phyloP scores from a whole-genome alignment of 208 protist species.

The Acanthamoeba triangularis region DNA sequence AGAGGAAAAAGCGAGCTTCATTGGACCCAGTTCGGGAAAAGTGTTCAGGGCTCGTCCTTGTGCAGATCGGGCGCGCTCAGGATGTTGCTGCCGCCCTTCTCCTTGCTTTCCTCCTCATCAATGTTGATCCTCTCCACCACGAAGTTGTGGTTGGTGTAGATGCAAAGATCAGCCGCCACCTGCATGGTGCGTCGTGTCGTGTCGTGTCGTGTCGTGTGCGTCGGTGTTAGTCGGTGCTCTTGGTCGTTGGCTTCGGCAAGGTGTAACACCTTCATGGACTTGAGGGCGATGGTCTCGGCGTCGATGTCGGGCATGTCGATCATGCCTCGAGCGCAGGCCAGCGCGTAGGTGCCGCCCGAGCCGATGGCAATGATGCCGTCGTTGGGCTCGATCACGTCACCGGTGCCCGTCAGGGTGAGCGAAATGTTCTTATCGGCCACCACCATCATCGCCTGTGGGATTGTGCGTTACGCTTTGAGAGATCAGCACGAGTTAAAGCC shows the following conservation, averaged over 20 bases:
- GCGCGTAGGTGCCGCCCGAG: neutral
- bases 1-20: too few relatives aligned
- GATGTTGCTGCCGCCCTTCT: slow-evolving; percentile 18
- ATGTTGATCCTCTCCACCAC: slow-evolving; percentile 43
- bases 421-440: slow-evolving; percentile 80
- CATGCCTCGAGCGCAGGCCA: slow-evolving; percentile 50
- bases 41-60: neutral
- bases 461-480: too few relatives aligned
- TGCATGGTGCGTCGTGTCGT: neutral
- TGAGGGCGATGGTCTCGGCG: slow-evolving; percentile 42
- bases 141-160: slow-evolving; percentile 75
- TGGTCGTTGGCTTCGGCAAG: too few relatives aligned
- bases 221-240: too few relatives aligned
- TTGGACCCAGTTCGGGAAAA: too few relatives aligned
- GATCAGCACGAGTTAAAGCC: neutral
- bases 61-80: neutral
- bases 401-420: slow-evolving; percentile 77
- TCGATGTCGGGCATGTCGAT: slow-evolving; percentile 68
- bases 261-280: slow-evolving; percentile 6
- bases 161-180: slow-evolving; percentile 64
- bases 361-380: slow-evolving; percentile 78
- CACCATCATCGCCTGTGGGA: slow-evolving; percentile 78
- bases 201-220: too few relatives aligned
- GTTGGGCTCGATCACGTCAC: slow-evolving; percentile 78
- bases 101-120: neutral